Percentiles rank a stretch among this genome's conserved stretches.
Conservation (phyloP, 768 basidiomycete genomes). For the Exsudoporus frostii region DNA sequence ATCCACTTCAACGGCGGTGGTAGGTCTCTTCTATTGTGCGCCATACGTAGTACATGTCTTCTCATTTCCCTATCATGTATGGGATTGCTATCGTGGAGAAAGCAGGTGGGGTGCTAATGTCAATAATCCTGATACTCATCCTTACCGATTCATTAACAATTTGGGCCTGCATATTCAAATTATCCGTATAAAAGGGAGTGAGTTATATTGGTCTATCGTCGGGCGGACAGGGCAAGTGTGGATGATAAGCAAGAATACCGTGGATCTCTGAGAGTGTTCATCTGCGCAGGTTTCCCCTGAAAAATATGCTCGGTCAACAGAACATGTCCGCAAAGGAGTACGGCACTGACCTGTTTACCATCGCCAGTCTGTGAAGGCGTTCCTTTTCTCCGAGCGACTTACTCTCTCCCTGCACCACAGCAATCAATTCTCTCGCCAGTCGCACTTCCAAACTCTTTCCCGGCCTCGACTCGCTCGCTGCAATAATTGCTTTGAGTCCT, state of each 20-base stretch:
- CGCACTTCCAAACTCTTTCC: conserved; percentile 64
- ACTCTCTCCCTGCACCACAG: conserved; percentile 61
- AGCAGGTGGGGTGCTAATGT: no score
- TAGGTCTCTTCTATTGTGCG: conserved; percentile 40
- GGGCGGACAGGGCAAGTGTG: no score
- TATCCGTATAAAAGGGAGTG: neutral
- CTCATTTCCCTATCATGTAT: no score
- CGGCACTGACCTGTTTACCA: conserved; percentile 68
- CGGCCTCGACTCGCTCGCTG: conserved; percentile 52
- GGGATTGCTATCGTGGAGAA: no score
- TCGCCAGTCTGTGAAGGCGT: conserved; percentile 63
- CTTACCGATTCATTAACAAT: neutral
- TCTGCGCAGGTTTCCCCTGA: conserved; percentile 24
- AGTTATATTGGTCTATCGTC: neutral
- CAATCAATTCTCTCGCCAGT: conserved; percentile 76
- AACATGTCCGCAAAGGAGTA: neutral
- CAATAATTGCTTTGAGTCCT: conserved; percentile 70
- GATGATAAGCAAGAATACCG: no score
- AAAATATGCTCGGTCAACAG: conserved; percentile 4
- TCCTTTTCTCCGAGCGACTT: conserved; percentile 59
- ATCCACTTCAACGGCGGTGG: conserved; percentile 97
- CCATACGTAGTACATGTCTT: no score
- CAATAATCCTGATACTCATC: neutral
- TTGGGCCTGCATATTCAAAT: neutral
- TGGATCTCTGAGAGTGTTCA: neutral